These are phyloP conservation scores for Fonsecaea nubica DNA, from an alignment of 2,329 filamentous ascomycete genomes.

Conservation along the genomic window DNA sequence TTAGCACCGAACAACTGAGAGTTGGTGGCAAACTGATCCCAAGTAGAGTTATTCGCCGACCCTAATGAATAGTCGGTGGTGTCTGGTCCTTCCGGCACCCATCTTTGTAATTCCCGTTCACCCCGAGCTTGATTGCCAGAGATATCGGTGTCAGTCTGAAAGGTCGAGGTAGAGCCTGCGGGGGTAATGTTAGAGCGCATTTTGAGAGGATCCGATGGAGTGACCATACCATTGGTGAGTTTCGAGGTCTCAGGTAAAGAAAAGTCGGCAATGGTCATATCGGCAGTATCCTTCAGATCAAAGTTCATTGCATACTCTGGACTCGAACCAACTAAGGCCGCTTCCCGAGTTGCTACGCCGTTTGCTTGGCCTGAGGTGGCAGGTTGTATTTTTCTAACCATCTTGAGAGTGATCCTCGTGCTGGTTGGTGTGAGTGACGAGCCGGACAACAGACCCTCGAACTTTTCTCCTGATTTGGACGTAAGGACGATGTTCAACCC, in stretches of 20 bases:
- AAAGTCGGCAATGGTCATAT: constrained; percentile 62
- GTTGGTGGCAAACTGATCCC: constrained; percentile 96
- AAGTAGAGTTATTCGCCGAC: constrained; percentile 60
- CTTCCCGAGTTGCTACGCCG: constrained; percentile 49
- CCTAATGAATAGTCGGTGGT: constrained; percentile 75
- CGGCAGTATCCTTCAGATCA: constrained; percentile 65
- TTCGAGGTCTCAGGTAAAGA: constrained; percentile 60
- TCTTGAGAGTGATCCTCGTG: constrained; percentile 67
- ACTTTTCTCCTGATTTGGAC: constrained; percentile 66
- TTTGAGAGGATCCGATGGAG: neutral
- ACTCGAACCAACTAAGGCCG: constrained; percentile 51
- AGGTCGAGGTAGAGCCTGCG: constrained; percentile 70
- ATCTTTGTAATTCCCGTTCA: constrained; percentile 80
- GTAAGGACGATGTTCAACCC: constrained; percentile 63
- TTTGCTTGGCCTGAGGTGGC: constrained; percentile 49
- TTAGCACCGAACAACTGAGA: constrained; percentile 84
- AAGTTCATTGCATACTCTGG: constrained; percentile 64
- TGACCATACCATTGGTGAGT: constrained; percentile 62
- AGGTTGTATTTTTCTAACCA: constrained; percentile 63
- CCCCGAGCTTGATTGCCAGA: constrained; percentile 72
- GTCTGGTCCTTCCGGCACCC: constrained; percentile 73
- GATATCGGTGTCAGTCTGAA: constrained; percentile 88
- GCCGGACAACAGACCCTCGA: constrained; percentile 66
- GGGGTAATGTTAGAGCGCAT: constrained; percentile 13
- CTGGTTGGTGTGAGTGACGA: constrained; percentile 60